Evolutionary conservation across 2,329 filamentous ascomycete genomes (phyloP).

Genomic region (Aspergillus sp.): DNA sequence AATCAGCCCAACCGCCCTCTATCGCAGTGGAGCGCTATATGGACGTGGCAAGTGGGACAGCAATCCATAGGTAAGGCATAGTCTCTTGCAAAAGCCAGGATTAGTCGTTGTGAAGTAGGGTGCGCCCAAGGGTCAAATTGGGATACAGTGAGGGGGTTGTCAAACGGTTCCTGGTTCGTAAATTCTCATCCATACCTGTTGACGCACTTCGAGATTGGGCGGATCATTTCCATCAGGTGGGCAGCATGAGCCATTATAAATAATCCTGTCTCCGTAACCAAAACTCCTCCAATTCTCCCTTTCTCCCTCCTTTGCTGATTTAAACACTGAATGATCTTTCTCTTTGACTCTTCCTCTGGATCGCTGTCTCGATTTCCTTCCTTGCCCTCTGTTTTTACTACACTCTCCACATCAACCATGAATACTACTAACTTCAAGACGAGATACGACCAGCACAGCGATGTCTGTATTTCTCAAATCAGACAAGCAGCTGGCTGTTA

Average conservation of each 20-base stretch:
- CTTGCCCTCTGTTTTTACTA: background rate
- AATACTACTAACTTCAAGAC: background rate
- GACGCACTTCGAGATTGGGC: conserved; percentile 23
- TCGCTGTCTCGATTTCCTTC: background rate
- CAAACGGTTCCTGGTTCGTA: conserved; percentile 15
- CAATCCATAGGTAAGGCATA: conserved; percentile 13
- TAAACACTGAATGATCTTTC: background rate
- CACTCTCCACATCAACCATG: background rate
- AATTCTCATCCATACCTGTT: conserved; percentile 24
- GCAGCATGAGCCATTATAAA: conserved; percentile 24
- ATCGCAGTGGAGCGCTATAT: conserved; percentile 21
- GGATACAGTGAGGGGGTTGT: conserved; percentile 14
- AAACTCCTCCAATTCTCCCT: conserved; percentile 8
- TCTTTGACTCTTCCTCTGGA: background rate
- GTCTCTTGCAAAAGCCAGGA: conserved; percentile 8
- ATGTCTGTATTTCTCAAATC: background rate
- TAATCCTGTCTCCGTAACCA: conserved; percentile 16
- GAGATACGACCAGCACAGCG: background rate
- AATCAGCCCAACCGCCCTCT: conserved; percentile 13
- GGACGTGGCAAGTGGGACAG: conserved; percentile 26
- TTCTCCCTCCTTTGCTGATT: background rate
- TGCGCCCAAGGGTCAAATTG: conserved; percentile 19
- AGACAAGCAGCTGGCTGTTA: background rate
- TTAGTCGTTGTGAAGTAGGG: conserved; percentile 5
- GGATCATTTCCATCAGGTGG: conserved; percentile 25